Evolutionary conservation across 148 eudicot genomes (phyloP).

Genomic region (Cornus kousa): DNA sequence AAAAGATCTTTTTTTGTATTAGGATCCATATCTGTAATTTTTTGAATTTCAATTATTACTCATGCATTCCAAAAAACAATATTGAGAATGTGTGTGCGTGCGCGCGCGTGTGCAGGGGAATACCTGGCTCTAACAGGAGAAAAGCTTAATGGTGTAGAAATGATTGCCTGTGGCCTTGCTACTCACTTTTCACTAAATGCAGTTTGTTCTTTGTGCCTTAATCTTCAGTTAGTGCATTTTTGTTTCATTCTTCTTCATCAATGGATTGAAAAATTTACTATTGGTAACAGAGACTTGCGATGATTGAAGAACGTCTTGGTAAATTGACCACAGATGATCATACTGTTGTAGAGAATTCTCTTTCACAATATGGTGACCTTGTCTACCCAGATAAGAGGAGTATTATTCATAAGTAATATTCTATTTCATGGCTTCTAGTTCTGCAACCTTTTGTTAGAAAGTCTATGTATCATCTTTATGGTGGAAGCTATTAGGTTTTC

Average conservation of each 20-base stretch:
- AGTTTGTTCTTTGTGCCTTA: constrained; percentile 36
- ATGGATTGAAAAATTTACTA: constrained; percentile 5
- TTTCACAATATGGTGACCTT: constrained; percentile 90
- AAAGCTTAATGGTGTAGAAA: constrained; percentile 80
- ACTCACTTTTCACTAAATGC: constrained; percentile 78
- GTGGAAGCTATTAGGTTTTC: background rate
- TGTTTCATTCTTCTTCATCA: constrained; percentile 1
- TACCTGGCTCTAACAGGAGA: constrained; percentile 94
- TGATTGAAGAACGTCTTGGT: constrained; percentile 86
- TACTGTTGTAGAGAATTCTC: constrained; percentile 73
- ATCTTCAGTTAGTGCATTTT: constrained; percentile 1
- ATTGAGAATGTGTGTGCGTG: too few relatives aligned
- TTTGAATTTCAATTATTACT: too few relatives aligned
- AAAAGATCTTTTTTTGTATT: too few relatives aligned
- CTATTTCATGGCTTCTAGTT: constrained; percentile 8
- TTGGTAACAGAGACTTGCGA: constrained; percentile 50
- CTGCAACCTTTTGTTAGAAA: background rate
- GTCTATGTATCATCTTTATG: background rate
- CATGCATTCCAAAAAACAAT: too few relatives aligned
- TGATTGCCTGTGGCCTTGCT: constrained; percentile 86
- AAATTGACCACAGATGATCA: constrained; percentile 80
- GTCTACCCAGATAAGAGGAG: constrained; percentile 78
- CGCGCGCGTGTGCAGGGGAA: constrained; percentile 53
- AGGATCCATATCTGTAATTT: background rate
- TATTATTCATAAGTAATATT: constrained; percentile 65